Evolutionary conservation across 2,329 filamentous ascomycete genomes (phyloP), one percentile per base, ranked within the genome.

Genomic region (Diaporthe sp.): DNA sequence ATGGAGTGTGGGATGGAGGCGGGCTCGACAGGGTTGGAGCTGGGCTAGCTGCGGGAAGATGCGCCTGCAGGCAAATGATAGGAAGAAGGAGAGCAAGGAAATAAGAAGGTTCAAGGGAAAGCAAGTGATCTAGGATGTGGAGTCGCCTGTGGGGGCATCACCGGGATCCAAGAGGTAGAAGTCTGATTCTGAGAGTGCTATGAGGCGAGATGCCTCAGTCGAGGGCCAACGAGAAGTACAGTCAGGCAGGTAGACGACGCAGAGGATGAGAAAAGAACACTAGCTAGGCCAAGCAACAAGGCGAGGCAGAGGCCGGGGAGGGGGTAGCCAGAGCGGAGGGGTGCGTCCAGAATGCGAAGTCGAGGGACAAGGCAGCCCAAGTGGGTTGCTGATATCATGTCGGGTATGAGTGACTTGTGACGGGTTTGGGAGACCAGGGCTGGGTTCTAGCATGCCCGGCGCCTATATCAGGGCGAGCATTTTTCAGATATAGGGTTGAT

Each of bases 11-110:
- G 78, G 77, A 75, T 78, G 75, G 74, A 75, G 76, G 78, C 77
- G 73, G 76, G 79, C 60, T 76, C 67, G 79, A 80, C 81, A 80
- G 81, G 80, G 81, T 79, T 83, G 78, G 76, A 81, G 80, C 81
- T 80, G 80, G 81, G 81, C 82, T 81, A 83, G 74, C 81, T 81
- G 84, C 81, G 83, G 83, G 82, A 82, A 82, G 79, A 80, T 82
- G 84, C 82, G 80, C 79, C 75, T 80, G 80, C 80, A 82, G 80
- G 76, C 53, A 72, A 73, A 75, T 77, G 77, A 77, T 77, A 76
- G 72, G 78, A 77, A 79, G 37, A 73, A 74, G 49, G 63, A 73
- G 61, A 72, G 34, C 73, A 75, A 73, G 71, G 71, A 77, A 77
- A 78, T 73, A 76, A 77, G 44, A 74, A 72, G 72, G 63, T 74